These are phyloP conservation scores for Aspergillus sp. DNA, from an alignment of 2,329 filamentous ascomycete genomes.

Conservation along the genomic window DNA sequence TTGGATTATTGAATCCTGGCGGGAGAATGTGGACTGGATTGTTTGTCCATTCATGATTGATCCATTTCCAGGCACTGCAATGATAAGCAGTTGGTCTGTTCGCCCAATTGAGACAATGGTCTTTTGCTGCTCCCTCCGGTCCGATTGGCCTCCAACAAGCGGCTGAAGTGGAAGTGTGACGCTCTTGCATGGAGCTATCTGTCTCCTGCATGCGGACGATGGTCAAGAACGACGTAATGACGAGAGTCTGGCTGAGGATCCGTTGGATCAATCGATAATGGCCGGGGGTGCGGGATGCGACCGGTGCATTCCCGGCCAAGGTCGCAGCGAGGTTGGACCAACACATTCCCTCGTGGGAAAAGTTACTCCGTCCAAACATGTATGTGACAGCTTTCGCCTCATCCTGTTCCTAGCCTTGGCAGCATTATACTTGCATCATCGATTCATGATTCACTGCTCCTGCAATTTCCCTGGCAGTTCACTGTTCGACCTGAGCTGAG, in stretches of 20 bases:
- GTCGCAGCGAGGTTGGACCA: neutral
- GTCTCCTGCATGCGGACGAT: slow-evolving; percentile 18
- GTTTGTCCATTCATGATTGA: no score
- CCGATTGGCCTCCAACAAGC: slow-evolving; percentile 1
- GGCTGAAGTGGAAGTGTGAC: slow-evolving; percentile 10
- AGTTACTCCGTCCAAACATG: neutral
- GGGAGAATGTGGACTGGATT: neutral
- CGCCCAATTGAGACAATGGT: neutral
- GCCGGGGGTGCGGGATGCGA: slow-evolving; percentile 3
- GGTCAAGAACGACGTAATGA: neutral
- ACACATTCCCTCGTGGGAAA: neutral
- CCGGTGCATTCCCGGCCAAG: neutral
- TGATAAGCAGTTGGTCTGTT: neutral
- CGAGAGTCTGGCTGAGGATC: neutral
- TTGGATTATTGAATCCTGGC: neutral
- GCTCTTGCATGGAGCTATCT: slow-evolving; percentile 8
- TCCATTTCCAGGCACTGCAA: no score
- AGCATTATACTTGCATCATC: neutral
- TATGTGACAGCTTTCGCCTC: neutral
- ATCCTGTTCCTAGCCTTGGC: slow-evolving; percentile 8
- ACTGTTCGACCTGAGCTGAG: neutral
- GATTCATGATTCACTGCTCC: neutral
- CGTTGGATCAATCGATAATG: neutral
- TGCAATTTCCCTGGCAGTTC: neutral
- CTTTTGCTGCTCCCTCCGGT: neutral